Percentiles rank a stretch among this genome's conserved stretches.
These are phyloP conservation scores for Calycina herbarum DNA, from an alignment of 2,329 filamentous ascomycete species.

Conservation along the genomic window DNA sequence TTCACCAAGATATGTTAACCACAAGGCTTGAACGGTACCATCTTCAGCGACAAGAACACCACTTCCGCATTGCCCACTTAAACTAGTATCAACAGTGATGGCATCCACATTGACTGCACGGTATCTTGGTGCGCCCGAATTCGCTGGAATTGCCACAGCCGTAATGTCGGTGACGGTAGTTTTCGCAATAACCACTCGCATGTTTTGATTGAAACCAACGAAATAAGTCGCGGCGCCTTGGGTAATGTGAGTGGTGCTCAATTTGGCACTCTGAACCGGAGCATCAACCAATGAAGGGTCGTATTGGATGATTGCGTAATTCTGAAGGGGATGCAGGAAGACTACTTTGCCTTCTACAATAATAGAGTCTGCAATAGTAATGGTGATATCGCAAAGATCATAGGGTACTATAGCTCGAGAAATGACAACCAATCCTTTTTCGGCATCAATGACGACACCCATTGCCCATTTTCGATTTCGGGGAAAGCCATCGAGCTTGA, in stretches of 20 bases:
- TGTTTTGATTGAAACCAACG: slow-evolving; percentile 96
- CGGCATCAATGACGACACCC: slow-evolving; percentile 94
- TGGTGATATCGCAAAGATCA: slow-evolving; percentile 91
- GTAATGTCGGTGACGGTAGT: slow-evolving; percentile 97
- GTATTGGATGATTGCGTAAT: slow-evolving; percentile 94
- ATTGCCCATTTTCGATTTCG: slow-evolving; percentile 93
- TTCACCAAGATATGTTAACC: slow-evolving; percentile 96
- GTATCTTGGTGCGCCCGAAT: slow-evolving; percentile 86
- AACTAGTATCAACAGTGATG: slow-evolving; percentile 91
- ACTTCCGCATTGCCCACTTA: slow-evolving; percentile 89
- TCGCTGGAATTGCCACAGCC: slow-evolving; percentile 93
- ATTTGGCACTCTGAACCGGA: slow-evolving; percentile 83
- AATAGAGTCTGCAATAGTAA: slow-evolving; percentile 96
- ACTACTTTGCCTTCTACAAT: slow-evolving; percentile 92
- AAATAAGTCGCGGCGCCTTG: slow-evolving; percentile 95
- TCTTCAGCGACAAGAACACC: slow-evolving; percentile 89
- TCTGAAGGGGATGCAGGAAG: slow-evolving; percentile 94
- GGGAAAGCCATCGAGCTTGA: slow-evolving; percentile 97
- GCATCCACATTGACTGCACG: slow-evolving; percentile 94
- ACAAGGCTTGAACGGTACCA: slow-evolving; percentile 90
- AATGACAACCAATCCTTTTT: slow-evolving; percentile 91
- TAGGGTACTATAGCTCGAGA: slow-evolving; percentile 94
- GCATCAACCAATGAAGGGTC: slow-evolving; percentile 92
- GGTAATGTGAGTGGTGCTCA: slow-evolving; percentile 79
- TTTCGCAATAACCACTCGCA: slow-evolving; percentile 88